These are phyloP conservation scores for Phallus indusiatus DNA, from an alignment of 768 basidiomycete species.

Conservation along the genomic window DNA sequence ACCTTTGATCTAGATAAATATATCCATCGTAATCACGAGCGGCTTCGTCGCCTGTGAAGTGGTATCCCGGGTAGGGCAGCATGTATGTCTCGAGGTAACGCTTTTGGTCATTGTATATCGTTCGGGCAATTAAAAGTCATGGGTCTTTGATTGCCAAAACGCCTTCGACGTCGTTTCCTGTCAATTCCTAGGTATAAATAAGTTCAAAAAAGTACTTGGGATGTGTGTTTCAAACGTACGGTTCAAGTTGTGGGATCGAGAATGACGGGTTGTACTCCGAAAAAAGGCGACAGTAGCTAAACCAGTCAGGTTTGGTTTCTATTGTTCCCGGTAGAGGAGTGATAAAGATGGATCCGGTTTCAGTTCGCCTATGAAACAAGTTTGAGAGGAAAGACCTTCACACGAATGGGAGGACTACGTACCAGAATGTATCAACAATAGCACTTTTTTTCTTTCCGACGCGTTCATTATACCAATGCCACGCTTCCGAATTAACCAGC, in stretches of 20 bases:
- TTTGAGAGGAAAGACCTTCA: slow-evolving; percentile 13
- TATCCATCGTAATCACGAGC: slow-evolving; percentile 92
- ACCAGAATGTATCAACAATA: too few relatives aligned
- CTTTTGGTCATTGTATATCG: slow-evolving; percentile 87
- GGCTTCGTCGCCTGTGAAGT: slow-evolving; percentile 98
- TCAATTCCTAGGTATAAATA: slow-evolving; percentile 36
- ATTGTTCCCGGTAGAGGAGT: slow-evolving; percentile 95
- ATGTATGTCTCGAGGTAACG: slow-evolving; percentile 65
- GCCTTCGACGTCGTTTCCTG: slow-evolving; percentile 82
- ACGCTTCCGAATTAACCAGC: slow-evolving; percentile 99
- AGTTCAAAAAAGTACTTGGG: neutral
- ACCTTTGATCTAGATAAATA: too few relatives aligned
- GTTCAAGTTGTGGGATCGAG: slow-evolving; percentile 77
- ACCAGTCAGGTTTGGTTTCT: slow-evolving; percentile 91
- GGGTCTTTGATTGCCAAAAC: slow-evolving; percentile 78
- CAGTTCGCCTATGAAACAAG: slow-evolving; percentile 78
- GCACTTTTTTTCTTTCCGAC: slow-evolving; percentile 82
- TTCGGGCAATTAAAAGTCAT: slow-evolving; percentile 94
- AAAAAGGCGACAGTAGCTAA: slow-evolving; percentile 97
- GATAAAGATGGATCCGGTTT: slow-evolving; percentile 92
- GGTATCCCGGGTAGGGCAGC: slow-evolving; percentile 82
- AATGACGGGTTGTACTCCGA: slow-evolving; percentile 84
- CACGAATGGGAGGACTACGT: slow-evolving; percentile 13
- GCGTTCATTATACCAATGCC: slow-evolving; percentile 98
- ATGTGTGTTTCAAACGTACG: slow-evolving; percentile 26